phyloP scores from a whole-genome alignment of 306 rosid genomes.

The Quercus mongolica region DNA sequence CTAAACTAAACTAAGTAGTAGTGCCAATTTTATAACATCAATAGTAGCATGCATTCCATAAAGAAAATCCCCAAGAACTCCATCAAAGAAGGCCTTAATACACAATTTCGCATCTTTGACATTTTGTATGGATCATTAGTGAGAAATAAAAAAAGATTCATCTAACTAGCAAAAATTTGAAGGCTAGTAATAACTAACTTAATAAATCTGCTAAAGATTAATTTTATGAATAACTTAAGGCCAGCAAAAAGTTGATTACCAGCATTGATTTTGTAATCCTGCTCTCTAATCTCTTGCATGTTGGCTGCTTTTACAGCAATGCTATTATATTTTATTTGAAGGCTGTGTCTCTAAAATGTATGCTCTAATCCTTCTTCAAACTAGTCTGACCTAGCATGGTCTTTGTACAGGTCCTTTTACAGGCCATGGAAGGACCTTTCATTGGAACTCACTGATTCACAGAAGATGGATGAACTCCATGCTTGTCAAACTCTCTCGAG shows the following conservation, averaged over 20 bases:
- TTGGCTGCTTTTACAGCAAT: not conserved
- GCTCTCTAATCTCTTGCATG: not conserved
- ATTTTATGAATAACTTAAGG: too few relatives aligned
- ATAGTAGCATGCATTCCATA: not conserved
- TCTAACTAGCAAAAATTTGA: too few relatives aligned
- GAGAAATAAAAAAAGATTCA: not conserved
- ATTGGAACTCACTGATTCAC: conserved; percentile 34
- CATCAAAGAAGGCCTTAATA: not conserved
- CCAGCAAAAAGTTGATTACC: not conserved
- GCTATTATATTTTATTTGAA: not conserved
- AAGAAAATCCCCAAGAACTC: not conserved
- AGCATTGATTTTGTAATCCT: too few relatives aligned
- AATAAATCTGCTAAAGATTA: too few relatives aligned
- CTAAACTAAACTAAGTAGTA: not conserved
- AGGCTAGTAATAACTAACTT: too few relatives aligned
- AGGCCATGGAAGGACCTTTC: conserved; percentile 62
- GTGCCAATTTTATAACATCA: not conserved
- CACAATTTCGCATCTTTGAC: not conserved
- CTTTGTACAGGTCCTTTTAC: not conserved
- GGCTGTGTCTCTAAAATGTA: not conserved
- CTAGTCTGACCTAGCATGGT: conserved; percentile 9
- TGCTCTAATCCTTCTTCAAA: not conserved
- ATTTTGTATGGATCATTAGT: not conserved
- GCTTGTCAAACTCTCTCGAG: conserved; percentile 51
- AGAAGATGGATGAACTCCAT: conserved; percentile 70